Percentiles rank a stretch among this genome's conserved stretches.
phyloP scores from a whole-genome alignment of 2,329 filamentous ascomycete genomes.

The Botrytis elliptica region DNA sequence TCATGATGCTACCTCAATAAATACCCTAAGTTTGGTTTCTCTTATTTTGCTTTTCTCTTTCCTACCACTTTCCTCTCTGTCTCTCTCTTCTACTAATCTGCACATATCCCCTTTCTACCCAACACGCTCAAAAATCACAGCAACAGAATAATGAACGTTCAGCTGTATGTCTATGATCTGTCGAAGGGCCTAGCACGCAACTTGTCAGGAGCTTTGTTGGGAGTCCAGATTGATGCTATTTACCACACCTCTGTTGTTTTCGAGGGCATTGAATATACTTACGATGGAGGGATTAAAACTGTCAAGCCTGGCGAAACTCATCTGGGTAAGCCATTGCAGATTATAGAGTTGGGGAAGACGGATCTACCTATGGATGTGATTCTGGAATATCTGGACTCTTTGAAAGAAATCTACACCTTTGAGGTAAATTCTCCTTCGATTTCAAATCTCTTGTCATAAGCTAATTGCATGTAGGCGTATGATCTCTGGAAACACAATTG shows the following conservation, averaged over 20 bases:
- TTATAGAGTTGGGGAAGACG: constrained; percentile 71
- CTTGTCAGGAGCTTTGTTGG: constrained; percentile 53
- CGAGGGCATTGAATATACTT: constrained; percentile 83
- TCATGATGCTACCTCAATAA: not conserved
- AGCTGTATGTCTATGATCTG: constrained; percentile 77
- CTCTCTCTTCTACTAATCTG: constrained; percentile 8
- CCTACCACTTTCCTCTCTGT: constrained; percentile 3
- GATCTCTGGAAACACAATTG: constrained; percentile 91
- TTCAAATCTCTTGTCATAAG: not conserved
- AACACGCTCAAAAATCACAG: constrained; percentile 9
- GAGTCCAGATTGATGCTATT: constrained; percentile 79
- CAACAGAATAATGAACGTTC: constrained; percentile 62
- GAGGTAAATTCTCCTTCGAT: constrained; percentile 50
- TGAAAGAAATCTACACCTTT: constrained; percentile 78
- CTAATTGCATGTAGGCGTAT: constrained; percentile 61
- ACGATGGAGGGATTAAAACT: constrained; percentile 81
- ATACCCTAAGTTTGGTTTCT: constrained; percentile 2
- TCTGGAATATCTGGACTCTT: constrained; percentile 80
- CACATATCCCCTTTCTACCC: not conserved
- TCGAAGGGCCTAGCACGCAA: constrained; percentile 57
- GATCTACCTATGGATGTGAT: constrained; percentile 78
- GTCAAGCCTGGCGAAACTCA: constrained; percentile 81
- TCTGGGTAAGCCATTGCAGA: constrained; percentile 79
- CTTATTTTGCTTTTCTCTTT: constrained; percentile 9
- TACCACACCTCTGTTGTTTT: constrained; percentile 93